Conservation (phyloP, 352 stramenopile species). For the Pythium aquatile region DNA sequence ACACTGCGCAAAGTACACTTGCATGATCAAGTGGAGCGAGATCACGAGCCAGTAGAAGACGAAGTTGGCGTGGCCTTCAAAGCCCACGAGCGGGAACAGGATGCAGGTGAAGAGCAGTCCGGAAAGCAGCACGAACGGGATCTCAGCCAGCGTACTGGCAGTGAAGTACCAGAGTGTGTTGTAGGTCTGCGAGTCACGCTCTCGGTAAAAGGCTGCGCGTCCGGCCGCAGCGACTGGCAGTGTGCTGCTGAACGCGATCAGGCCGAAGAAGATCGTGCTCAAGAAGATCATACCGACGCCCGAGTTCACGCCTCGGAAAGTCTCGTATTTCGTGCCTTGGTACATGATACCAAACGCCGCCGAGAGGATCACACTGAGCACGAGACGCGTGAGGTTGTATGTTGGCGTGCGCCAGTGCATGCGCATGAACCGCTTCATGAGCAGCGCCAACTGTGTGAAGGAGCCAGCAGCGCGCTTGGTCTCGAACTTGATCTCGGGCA, state of each 20-base stretch:
- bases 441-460: slow-evolving; percentile 32
- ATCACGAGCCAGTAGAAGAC: slow-evolving; percentile 57
- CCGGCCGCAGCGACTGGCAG: slow-evolving; percentile 67
- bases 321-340: slow-evolving; percentile 42
- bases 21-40: slow-evolving; percentile 44
- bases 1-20: slow-evolving; percentile 50
- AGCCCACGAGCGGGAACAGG: slow-evolving; percentile 55
- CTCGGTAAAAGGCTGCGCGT: slow-evolving; percentile 64
- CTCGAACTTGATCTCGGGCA: slow-evolving; percentile 43
- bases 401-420: slow-evolving; percentile 45
- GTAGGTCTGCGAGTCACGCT: slow-evolving; percentile 71
- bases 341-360: slow-evolving; percentile 80
- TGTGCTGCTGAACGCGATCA: slow-evolving; percentile 63
- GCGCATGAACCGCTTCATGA: slow-evolving; percentile 37
- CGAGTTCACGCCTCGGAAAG: slow-evolving; percentile 38
- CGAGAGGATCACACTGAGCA: slow-evolving; percentile 60
- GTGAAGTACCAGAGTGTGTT: slow-evolving; percentile 49
- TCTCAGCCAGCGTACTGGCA: slow-evolving; percentile 74
- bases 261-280: slow-evolving; percentile 74
- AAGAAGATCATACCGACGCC: slow-evolving; percentile 86
- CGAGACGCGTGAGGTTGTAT: slow-evolving; percentile 76
- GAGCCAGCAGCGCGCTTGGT: slow-evolving; percentile 37
- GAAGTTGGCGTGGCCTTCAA: slow-evolving; percentile 39
- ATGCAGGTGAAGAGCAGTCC: slow-evolving; percentile 53
- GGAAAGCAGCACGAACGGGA: slow-evolving; percentile 57